phyloP scores from a whole-genome alignment of 2,329 filamentous ascomycete genomes.

The Botryosphaeria dothidea region DNA sequence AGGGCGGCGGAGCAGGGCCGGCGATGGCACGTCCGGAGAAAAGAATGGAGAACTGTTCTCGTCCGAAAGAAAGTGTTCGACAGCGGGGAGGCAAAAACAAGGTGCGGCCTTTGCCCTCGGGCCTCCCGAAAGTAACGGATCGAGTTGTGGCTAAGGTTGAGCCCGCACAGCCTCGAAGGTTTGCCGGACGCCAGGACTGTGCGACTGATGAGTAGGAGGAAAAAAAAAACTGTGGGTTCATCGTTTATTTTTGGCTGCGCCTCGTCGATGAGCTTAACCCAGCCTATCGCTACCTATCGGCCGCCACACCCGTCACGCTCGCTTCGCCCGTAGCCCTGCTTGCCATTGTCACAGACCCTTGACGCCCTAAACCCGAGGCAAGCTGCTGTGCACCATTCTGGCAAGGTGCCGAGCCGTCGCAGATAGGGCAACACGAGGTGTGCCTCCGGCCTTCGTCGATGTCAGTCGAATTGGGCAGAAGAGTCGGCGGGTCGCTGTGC shows the following conservation, averaged over 20 bases:
- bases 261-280: slow-evolving; percentile 4
- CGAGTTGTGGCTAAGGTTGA: not conserved
- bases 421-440: not conserved
- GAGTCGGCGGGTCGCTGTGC: not conserved
- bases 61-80: not conserved
- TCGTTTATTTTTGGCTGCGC: slow-evolving; percentile 12
- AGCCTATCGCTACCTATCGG: slow-evolving; percentile 10
- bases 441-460: not conserved
- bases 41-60: not conserved
- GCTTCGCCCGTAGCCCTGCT: not conserved
- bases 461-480: not conserved
- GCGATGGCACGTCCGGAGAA: not conserved
- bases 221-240: not conserved
- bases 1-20: not conserved
- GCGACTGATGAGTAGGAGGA: not conserved
- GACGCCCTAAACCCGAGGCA: not conserved
- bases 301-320: slow-evolving; percentile 18
- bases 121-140: not conserved
- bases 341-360: slow-evolving; percentile 10
- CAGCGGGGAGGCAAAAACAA: not conserved
- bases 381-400: not conserved
- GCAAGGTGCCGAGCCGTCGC: not conserved
- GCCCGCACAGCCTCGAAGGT: not conserved
- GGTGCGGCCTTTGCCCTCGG: not conserved
- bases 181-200: not conserved